phyloP scores from a whole-genome alignment of 2,329 filamentous ascomycete genomes.

The Monosporascus cannonballus region DNA sequence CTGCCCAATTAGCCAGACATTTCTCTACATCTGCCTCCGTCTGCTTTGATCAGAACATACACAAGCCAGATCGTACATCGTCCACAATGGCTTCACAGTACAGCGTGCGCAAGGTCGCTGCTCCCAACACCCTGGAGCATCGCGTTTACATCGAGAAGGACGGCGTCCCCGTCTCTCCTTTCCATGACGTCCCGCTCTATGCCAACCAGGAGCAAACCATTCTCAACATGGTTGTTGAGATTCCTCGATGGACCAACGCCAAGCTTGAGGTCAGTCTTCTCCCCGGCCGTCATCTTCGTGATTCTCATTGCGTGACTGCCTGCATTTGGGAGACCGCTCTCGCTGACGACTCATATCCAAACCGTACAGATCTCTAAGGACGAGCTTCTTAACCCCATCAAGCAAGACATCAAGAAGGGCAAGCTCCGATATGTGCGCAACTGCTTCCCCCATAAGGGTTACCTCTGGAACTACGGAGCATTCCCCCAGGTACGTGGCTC shows the following conservation, averaged over 20 bases:
- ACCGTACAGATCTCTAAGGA: constrained; percentile 85
- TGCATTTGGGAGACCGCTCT: neutral
- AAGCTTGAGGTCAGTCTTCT: constrained; percentile 82
- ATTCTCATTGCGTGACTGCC: neutral
- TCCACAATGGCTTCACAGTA: constrained; percentile 60
- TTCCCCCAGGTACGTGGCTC: constrained; percentile 75
- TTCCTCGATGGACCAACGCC: constrained; percentile 98
- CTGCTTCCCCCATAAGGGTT: constrained; percentile 99
- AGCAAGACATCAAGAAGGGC: constrained; percentile 99
- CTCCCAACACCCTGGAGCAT: constrained; percentile 92
- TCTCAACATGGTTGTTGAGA: constrained; percentile 99
- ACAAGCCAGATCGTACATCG: constrained; percentile 8
- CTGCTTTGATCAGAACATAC: constrained; percentile 13
- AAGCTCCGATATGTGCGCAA: constrained; percentile 99
- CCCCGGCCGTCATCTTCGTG: constrained; percentile 3
- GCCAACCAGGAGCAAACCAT: constrained; percentile 94
- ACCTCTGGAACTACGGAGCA: constrained; percentile 99
- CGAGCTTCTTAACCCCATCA: constrained; percentile 96
- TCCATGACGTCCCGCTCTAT: constrained; percentile 97
- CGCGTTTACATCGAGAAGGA: constrained; percentile 97
- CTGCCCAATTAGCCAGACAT: constrained; percentile 50
- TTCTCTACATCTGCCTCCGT: constrained; percentile 34
- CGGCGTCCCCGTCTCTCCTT: constrained; percentile 87
- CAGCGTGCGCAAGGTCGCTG: constrained; percentile 78
- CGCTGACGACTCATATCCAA: constrained; percentile 2